Percentiles rank a stretch among this genome's conserved stretches.
phyloP scores from a whole-genome alignment of 2,329 filamentous ascomycete species.

The Herpotrichia juniperi region DNA sequence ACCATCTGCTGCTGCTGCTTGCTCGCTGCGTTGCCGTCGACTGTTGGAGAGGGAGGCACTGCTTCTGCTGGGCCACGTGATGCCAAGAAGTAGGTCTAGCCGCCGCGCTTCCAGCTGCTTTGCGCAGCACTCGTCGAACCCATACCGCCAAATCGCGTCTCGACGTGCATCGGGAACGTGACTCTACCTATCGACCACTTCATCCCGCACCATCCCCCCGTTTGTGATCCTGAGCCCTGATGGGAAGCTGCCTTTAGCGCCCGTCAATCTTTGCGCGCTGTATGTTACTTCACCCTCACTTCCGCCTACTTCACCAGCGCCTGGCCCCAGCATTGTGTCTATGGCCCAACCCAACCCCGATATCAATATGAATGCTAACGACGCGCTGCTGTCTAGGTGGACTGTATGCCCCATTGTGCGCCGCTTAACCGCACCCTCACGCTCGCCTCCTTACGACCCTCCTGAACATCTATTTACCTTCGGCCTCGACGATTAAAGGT shows the following conservation, averaged over 20 bases:
- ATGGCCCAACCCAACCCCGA: background rate
- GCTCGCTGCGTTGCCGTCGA: conserved; percentile 1
- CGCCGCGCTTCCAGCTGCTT: background rate
- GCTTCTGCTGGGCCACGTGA: background rate
- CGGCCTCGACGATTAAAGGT: conserved; percentile 10
- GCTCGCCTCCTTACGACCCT: conserved; percentile 1
- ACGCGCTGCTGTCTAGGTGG: conserved; percentile 23
- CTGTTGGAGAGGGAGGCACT: background rate
- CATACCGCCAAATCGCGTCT: conserved; percentile 35
- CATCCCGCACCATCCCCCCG: conserved; percentile 28
- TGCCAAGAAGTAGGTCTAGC: conserved; percentile 1
- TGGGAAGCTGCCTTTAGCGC: conserved; percentile 33
- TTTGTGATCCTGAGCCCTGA: conserved; percentile 29
- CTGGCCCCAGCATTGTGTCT: background rate
- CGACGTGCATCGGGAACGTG: conserved; percentile 41
- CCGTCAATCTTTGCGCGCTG: conserved; percentile 29
- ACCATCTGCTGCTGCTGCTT: background rate
- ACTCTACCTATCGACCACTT: conserved; percentile 31
- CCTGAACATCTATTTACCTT: conserved; percentile 11
- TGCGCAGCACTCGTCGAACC: conserved; percentile 22
- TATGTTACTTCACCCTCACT: conserved; percentile 18
- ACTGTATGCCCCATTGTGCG: conserved; percentile 32
- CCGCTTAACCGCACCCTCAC: conserved; percentile 14
- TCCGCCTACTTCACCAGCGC: conserved; percentile 14
- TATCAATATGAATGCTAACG: background rate